phyloP scores from a whole-genome alignment of 2,329 filamentous ascomycete genomes.

The Apiospora sp. region DNA sequence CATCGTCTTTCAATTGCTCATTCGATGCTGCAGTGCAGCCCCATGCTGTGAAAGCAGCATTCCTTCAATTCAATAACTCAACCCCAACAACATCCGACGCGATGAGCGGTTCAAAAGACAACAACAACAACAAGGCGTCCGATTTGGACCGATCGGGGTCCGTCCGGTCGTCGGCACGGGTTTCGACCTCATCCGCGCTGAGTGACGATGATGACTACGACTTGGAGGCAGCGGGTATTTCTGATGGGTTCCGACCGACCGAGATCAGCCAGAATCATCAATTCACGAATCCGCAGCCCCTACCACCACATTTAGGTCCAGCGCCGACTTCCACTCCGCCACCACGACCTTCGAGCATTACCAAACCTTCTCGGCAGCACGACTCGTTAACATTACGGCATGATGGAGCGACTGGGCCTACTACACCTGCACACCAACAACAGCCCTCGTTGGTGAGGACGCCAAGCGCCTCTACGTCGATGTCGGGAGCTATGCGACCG shows the following conservation, averaged over 20 bases:
- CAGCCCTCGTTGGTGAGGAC: constrained; percentile 32
- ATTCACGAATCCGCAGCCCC: constrained; percentile 32
- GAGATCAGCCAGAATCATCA: constrained; percentile 36
- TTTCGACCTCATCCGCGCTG: constrained; percentile 24
- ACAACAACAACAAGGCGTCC: constrained; percentile 47
- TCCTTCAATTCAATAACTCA: background rate
- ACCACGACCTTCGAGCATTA: constrained; percentile 60
- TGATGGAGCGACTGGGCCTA: constrained; percentile 53
- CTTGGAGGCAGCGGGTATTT: constrained; percentile 58
- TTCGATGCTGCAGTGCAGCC: constrained; percentile 26
- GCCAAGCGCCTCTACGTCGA: constrained; percentile 47
- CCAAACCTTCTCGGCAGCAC: constrained; percentile 58
- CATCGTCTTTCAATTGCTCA: constrained; percentile 13
- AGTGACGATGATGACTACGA: constrained; percentile 58
- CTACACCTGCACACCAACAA: constrained; percentile 34
- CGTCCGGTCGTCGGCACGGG: constrained; percentile 49
- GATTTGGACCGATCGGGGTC: constrained; percentile 53
- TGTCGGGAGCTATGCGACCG: constrained; percentile 37
- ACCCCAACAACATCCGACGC: constrained; percentile 5
- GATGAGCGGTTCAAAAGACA: constrained; percentile 26
- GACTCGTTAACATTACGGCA: constrained; percentile 62
- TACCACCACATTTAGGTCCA: constrained; percentile 24
- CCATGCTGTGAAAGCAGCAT: constrained; percentile 24
- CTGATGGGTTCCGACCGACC: constrained; percentile 45
- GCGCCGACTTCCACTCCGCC: constrained; percentile 29